phyloP scores from a whole-genome alignment of 2,329 filamentous ascomycete species.

The Fusarium irregulare region DNA sequence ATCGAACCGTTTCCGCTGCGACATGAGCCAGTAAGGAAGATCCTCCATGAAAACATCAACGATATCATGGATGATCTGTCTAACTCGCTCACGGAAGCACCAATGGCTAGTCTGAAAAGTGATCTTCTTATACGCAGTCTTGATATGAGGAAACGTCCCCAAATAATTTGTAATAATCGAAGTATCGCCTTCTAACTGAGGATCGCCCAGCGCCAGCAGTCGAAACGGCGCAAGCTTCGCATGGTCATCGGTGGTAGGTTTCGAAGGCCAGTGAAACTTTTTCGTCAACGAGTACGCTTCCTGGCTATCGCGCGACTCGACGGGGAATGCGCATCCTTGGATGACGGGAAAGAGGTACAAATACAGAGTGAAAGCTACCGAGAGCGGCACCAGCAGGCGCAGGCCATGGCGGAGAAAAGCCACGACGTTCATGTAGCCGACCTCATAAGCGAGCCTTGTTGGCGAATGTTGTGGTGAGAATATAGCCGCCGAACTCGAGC shows the following conservation, averaged over 20 bases:
- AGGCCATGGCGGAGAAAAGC: conserved; percentile 67
- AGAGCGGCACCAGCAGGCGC: conserved; percentile 68
- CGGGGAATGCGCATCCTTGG: conserved; percentile 82
- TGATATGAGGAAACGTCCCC: conserved; percentile 65
- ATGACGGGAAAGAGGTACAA: conserved; percentile 90
- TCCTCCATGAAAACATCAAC: conserved; percentile 75
- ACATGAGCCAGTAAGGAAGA: conserved; percentile 72
- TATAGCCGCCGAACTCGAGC: conserved; percentile 14
- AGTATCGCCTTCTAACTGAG: conserved; percentile 92
- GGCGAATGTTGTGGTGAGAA: not conserved
- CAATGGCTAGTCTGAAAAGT: conserved; percentile 59
- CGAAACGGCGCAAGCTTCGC: conserved; percentile 76
- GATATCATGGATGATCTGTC: conserved; percentile 66
- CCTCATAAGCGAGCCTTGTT: conserved; percentile 49
- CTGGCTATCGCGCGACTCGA: conserved; percentile 53
- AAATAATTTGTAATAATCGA: conserved; percentile 74
- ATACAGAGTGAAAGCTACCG: conserved; percentile 77
- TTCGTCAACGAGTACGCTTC: conserved; percentile 53
- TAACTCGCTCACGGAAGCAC: conserved; percentile 63
- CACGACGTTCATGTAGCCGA: conserved; percentile 64
- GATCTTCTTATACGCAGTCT: conserved; percentile 58
- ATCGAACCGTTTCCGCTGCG: conserved; percentile 83
- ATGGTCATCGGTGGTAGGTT: conserved; percentile 35
- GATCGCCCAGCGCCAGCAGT: conserved; percentile 88
- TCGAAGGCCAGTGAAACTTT: conserved; percentile 56